Evolutionary conservation across 257 asterid genomes (phyloP), one percentile per base, ranked within the genome.

Genomic region (Fraxinus anomala): DNA sequence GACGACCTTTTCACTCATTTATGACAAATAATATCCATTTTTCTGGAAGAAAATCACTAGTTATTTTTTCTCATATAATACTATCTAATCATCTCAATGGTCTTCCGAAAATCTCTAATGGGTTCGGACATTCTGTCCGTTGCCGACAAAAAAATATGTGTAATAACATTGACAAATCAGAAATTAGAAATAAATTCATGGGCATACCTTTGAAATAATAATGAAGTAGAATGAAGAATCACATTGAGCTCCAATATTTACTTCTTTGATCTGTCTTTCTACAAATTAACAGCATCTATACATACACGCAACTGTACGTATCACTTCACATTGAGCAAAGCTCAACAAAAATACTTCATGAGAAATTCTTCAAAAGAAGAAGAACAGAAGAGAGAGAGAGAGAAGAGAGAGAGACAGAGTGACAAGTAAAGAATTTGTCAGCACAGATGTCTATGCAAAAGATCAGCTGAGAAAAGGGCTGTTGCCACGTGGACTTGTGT

Each of bases 401-500:
- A 63, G 31, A 37, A 72, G 2, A 1, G 81, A 75, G 80, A 74
- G 68, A 21, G 76, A n/a, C 82, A 68, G 74, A 83, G 76, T 76
- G 68, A 49, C 72, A 28, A 82, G 34, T 51, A 70, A 61, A 54
- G 75, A 30, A 24, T 76, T 74, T 54, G 75, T 24, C 56, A 42
- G 88, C 80, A 75, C 86, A 74, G 81, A 68, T 65, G 77, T 74
- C 75, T 61, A 76, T 73, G 85, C 63, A 73, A 68, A 24, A 44
- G 76, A 34, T 19, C 71, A 70, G 76, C 66, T 6, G 51, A 30
- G 74, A 75, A 75, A 42, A 63, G 51, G 68, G 70, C 26, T 73
- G 40, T 49, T 68, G 80, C 86, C 82, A 82, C 86, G 88, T 85
- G 86, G 81, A 47, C 0, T 70, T 13, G 63, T 79, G 63, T 68